phyloP scores from a whole-genome alignment of 345 rosid genomes.

The Barbarea vulgaris region DNA sequence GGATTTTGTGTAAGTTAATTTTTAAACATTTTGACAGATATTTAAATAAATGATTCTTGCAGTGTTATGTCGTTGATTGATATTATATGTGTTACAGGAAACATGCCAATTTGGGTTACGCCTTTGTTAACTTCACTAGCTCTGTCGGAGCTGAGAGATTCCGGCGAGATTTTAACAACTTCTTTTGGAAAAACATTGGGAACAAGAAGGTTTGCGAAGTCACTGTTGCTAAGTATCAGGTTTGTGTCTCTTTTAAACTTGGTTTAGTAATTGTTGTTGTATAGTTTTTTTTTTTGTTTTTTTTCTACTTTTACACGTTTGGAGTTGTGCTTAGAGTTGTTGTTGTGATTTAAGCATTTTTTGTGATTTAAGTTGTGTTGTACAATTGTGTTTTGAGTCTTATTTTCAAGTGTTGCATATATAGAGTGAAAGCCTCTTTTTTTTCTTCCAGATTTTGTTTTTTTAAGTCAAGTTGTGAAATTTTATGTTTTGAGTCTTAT shows the following conservation, averaged over 20 bases:
- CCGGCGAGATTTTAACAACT: slow-evolving; percentile 9
- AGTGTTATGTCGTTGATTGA: neutral
- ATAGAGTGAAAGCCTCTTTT: neutral
- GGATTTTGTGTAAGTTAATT: slow-evolving; percentile 52
- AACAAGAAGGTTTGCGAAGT: slow-evolving; percentile 46
- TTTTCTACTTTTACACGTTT: too few species aligned
- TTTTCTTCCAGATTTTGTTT: neutral
- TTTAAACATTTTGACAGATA: neutral
- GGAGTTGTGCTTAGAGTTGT: too few species aligned
- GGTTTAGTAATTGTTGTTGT: too few species aligned
- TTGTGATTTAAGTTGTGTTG: neutral
- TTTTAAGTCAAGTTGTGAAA: neutral
- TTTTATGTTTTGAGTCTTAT: neutral
- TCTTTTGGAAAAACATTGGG: slow-evolving; percentile 30
- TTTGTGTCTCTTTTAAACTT: neutral
- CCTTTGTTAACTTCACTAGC: slow-evolving; percentile 60
- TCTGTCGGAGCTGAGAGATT: slow-evolving; percentile 45
- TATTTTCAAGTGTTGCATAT: neutral
- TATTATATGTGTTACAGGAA: slow-evolving; percentile 8
- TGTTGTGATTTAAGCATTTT: too few species aligned
- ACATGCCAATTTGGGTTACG: slow-evolving; percentile 53
- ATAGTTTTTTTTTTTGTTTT: too few species aligned
- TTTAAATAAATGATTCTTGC: neutral
- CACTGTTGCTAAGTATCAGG: slow-evolving; percentile 48
- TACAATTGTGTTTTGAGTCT: neutral